Base-by-base conservation (phyloP, 305 asterid genomes). In the Fraxinus xanthoxyloides region DNA sequence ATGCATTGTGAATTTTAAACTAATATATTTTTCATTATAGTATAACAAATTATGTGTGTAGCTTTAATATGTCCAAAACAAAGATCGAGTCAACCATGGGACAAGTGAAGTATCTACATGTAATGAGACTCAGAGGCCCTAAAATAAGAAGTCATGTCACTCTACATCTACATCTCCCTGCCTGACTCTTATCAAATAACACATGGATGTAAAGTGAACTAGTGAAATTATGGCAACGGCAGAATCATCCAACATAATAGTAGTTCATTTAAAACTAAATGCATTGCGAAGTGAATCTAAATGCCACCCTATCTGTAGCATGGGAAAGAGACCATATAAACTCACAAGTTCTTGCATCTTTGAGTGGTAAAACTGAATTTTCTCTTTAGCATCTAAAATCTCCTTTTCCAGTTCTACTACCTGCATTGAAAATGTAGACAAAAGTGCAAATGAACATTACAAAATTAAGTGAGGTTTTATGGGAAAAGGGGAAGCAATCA, bases 261-360 rank as follows among this genome's bases (percentile, higher is more conserved):
- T 70, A 70, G 26, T 72, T 31, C 38, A 72, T 72, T 28, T 17
- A 72, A 32, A 72, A 72, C 7, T 34, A 34, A 72, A 31, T 2
- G 9, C 7, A 2, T 72, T 31, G 24, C 23, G 24, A 31, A 72
- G 28, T 65, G 34, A 43, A 24, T 76, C 35, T 74, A 13, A 72
- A 78, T 59, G 73, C 82, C 65, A 85, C 2, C 38, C 24, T 32
- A 72, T 17, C 61, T n/a, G 56, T 76, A 19, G 76, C 70, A 61
- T 67, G 82, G 69, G 36, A 70, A 75, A 65, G 79, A 36, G 82
- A 82, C 70, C 82, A 61, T 19, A 32, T 31, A 70, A 87, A 91
- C 99, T 89, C 90, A 96, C 99, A 78, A 96, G 93, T 87, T 96
- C 99, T 86, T 96, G 99, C 99, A 94, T 96, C 90, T 96, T 94